Percentiles rank a stretch among this genome's conserved stretches.
Evolutionary conservation across 192 early-diverging fungal species (phyloP).

Genomic region (Coemansia sp.): DNA sequence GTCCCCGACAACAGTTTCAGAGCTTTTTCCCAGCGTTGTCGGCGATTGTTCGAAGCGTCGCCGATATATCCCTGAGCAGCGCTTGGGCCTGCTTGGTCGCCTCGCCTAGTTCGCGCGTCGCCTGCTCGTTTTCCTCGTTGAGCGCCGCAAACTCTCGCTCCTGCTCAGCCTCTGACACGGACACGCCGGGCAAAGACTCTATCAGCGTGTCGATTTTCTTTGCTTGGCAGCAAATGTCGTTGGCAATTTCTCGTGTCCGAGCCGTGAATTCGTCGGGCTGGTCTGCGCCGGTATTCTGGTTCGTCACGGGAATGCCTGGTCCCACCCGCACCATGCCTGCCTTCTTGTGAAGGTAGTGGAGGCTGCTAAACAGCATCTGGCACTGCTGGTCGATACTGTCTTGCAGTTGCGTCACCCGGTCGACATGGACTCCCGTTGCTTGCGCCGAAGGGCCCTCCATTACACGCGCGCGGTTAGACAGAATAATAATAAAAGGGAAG

Average conservation of each 20-base stretch:
- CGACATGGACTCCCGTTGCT: conserved; percentile 40
- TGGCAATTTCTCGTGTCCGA: conserved; percentile 49
- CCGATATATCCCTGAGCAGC: conserved; percentile 26
- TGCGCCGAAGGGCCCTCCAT: conserved; percentile 35
- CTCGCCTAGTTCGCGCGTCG: conserved; percentile 31
- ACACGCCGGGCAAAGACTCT: conserved; percentile 43
- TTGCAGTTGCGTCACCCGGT: conserved; percentile 56
- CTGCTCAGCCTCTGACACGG: conserved; percentile 32
- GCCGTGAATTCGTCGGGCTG: conserved; percentile 28
- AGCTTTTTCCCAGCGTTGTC: conserved; percentile 32
- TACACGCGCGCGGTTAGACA: not conserved
- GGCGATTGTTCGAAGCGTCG: conserved; percentile 27
- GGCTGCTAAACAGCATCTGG: conserved; percentile 52
- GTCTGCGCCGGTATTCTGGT: conserved; percentile 43
- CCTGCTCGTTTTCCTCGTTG: conserved; percentile 31
- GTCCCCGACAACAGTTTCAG: not conserved
- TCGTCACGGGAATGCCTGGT: conserved; percentile 39
- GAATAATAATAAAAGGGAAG: not conserved
- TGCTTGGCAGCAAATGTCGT: conserved; percentile 52
- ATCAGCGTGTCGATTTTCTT: conserved; percentile 51
- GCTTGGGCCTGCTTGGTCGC: conserved; percentile 35
- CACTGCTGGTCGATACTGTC: conserved; percentile 56
- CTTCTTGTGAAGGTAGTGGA: conserved; percentile 52
- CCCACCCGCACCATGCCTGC: conserved; percentile 52
- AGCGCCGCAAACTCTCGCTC: conserved; percentile 43